A percentile compares a stretch with the other conserved stretches of the same genome.
Evolutionary conservation across 495 filamentous ascomycete species (phyloP).

Genomic region (Lasiosphaeriaceae sp.): DNA sequence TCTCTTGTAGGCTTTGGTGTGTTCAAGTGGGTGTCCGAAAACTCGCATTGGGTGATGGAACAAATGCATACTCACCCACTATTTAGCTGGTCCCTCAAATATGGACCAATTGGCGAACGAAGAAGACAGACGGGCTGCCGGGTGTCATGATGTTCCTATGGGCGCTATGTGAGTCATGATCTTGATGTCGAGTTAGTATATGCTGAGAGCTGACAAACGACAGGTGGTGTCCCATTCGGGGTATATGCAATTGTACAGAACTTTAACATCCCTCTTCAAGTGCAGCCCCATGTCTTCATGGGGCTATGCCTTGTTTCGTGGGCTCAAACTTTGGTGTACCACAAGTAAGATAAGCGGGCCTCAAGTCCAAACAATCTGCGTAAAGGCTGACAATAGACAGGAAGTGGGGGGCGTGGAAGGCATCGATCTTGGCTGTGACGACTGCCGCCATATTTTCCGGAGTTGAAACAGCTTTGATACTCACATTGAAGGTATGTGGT

Average conservation of each 20-base stretch:
- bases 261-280: conserved; percentile 71
- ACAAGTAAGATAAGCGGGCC: conserved; percentile 40
- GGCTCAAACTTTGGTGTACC: conserved; percentile 63
- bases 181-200: too few species aligned
- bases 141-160: conserved; percentile 72
- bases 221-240: conserved; percentile 45
- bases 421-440: conserved; percentile 35
- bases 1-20: conserved; percentile 39
- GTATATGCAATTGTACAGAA: conserved; percentile 49
- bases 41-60: neutral
- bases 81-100: conserved; percentile 48
- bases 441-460: conserved; percentile 51
- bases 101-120: conserved; percentile 67
- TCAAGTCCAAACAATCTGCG: neutral
- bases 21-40: conserved; percentile 36
- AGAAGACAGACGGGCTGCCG: conserved; percentile 70
- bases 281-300: conserved; percentile 70
- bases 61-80: neutral
- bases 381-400: conserved; percentile 25
- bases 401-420: conserved; percentile 50
- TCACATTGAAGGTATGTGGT: conserved; percentile 54
- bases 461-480: conserved; percentile 56
- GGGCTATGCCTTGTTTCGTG: conserved; percentile 61
- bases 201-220: neutral
- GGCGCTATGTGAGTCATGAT: conserved; percentile 53